Conservation (phyloP, 2,329 filamentous ascomycete species). For the Fonsecaea nubica region DNA sequence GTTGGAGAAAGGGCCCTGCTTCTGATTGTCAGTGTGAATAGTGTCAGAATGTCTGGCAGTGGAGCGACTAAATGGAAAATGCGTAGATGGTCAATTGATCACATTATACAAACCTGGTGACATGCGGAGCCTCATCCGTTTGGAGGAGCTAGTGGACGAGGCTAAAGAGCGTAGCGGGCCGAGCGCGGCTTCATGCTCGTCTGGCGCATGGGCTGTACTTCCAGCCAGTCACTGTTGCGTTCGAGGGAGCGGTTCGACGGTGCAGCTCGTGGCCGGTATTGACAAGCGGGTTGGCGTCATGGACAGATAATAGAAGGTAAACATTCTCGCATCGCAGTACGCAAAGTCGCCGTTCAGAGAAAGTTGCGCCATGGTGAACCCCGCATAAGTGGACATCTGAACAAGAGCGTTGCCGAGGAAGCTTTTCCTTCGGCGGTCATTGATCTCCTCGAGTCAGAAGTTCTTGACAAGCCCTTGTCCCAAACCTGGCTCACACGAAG, state of each 20-base stretch:
- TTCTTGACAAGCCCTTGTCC: background rate
- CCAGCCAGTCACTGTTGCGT: background rate
- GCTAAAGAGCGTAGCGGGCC: background rate
- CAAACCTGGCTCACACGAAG: background rate
- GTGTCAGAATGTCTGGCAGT: background rate
- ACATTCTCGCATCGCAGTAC: background rate
- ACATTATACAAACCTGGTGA: background rate
- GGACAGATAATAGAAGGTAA: background rate
- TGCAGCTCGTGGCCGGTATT: background rate
- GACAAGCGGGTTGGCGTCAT: background rate
- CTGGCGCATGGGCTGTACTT: background rate
- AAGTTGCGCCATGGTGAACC: background rate
- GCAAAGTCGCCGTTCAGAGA: background rate
- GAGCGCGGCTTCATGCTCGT: background rate
- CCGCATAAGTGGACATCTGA: slow-evolving; percentile 1
- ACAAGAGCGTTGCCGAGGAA: background rate
- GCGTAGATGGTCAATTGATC: background rate
- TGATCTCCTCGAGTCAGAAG: background rate
- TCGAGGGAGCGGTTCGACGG: background rate
- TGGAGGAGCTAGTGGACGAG: background rate
- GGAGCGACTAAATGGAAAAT: background rate
- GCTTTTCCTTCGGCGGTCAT: background rate
- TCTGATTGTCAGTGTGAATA: background rate
- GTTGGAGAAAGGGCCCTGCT: slow-evolving; percentile 1
- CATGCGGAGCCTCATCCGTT: background rate